Evolutionary conservation across 495 filamentous ascomycete species (phyloP).

Genomic region (Penicillium lividum): DNA sequence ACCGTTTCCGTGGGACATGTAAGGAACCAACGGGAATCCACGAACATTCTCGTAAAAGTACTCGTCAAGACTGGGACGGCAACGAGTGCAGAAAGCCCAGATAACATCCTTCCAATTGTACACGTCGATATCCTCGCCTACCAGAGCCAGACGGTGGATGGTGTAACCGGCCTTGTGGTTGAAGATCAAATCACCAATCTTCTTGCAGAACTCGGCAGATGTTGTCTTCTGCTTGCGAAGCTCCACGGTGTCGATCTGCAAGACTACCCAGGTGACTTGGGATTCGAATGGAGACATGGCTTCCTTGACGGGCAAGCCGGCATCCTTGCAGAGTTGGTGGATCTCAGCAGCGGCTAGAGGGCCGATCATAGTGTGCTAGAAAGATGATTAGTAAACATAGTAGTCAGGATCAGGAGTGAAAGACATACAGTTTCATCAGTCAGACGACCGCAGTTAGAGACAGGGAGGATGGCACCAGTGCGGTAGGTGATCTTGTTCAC

Average conservation of each 20-base stretch:
- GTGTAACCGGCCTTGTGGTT: constrained; percentile 25
- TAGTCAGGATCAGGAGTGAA: too few species aligned
- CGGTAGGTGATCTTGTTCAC: constrained; percentile 41
- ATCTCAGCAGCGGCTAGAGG: constrained; percentile 31
- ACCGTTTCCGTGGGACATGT: too few species aligned
- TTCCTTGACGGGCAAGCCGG: constrained; percentile 26
- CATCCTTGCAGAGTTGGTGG: constrained; percentile 28
- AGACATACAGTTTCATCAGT: constrained; percentile 31
- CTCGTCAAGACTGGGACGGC: too few species aligned
- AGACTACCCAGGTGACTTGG: constrained; percentile 30
- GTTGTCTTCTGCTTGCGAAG: constrained; percentile 11
- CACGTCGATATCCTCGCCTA: constrained; percentile 35
- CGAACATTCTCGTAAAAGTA: neutral
- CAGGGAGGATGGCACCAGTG: constrained; percentile 34
- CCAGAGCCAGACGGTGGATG: constrained; percentile 28
- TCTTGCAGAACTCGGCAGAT: constrained; percentile 18
- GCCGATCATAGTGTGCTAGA: constrained; percentile 25
- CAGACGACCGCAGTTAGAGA: constrained; percentile 28
- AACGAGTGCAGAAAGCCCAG: constrained; percentile 23
- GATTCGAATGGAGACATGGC: constrained; percentile 31
- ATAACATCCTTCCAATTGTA: constrained; percentile 27
- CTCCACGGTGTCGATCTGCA: constrained; percentile 26
- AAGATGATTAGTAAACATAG: too few species aligned
- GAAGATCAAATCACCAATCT: constrained; percentile 28
- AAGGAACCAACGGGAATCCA: too few species aligned